Conservation (phyloP, 2,329 filamentous ascomycete species). For the Epichloe brachyelytri region DNA sequence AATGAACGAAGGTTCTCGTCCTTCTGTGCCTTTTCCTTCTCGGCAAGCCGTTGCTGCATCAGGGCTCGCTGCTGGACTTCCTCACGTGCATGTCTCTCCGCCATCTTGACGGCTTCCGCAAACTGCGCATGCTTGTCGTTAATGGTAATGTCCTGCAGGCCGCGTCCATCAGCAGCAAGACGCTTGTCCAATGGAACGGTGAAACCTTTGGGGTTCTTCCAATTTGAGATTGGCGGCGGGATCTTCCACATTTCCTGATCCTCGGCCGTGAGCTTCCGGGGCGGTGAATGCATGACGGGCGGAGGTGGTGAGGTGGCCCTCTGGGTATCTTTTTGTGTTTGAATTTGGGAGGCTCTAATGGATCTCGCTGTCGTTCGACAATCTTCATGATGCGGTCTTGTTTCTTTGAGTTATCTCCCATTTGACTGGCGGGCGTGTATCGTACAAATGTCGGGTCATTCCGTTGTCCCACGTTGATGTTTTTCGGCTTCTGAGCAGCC, state of each 20-base stretch:
- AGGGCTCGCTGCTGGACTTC: slow-evolving; percentile 83
- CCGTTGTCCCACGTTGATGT: slow-evolving; percentile 66
- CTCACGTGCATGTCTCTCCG: slow-evolving; percentile 86
- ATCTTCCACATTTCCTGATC: slow-evolving; percentile 96
- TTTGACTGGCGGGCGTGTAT: slow-evolving; percentile 93
- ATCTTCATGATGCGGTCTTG: slow-evolving; percentile 98
- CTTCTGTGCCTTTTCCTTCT: slow-evolving; percentile 92
- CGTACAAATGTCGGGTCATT: slow-evolving; percentile 87
- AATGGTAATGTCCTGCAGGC: slow-evolving; percentile 85
- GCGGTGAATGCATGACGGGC: slow-evolving; percentile 88
- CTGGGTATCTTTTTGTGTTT: slow-evolving; percentile 97
- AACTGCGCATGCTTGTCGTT: slow-evolving; percentile 98
- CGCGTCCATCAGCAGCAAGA: slow-evolving; percentile 82
- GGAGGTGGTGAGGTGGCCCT: slow-evolving; percentile 82
- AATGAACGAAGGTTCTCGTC: slow-evolving; percentile 81
- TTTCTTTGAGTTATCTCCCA: slow-evolving; percentile 78
- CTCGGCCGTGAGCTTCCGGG: slow-evolving; percentile 86
- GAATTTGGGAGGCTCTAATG: slow-evolving; percentile 95
- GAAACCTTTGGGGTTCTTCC: slow-evolving; percentile 99
- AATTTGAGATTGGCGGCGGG: slow-evolving; percentile 80
- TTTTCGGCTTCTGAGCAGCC: slow-evolving; percentile 90
- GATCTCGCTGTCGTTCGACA: slow-evolving; percentile 83
- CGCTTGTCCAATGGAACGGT: slow-evolving; percentile 94
- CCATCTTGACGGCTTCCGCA: slow-evolving; percentile 85
- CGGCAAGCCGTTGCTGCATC: slow-evolving; percentile 92